phyloP scores from a whole-genome alignment of 306 rosid genomes.

The Malus orientalis region DNA sequence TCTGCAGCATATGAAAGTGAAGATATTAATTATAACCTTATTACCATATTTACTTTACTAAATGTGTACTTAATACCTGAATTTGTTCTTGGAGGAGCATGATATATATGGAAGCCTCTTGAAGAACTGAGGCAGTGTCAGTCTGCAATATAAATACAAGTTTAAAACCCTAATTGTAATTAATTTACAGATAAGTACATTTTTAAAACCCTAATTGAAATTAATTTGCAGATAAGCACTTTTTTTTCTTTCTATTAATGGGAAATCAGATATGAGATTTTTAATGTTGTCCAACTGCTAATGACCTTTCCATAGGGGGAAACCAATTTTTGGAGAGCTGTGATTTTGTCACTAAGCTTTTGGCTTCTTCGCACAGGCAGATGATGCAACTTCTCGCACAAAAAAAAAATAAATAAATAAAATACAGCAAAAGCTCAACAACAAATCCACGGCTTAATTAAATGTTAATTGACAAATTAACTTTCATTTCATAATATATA shows the following conservation, averaged over 20 bases:
- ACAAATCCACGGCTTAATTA: neutral
- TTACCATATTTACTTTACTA: neutral
- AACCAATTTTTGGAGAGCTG: conserved; percentile 67
- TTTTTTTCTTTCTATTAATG: neutral
- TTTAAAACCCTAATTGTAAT: neutral
- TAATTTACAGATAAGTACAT: neutral
- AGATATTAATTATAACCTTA: neutral
- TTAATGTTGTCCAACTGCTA: too few species aligned
- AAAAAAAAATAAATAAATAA: neutral
- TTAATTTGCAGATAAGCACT: neutral
- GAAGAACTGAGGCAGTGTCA: conserved; percentile 76
- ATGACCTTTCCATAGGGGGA: conserved; percentile 79
- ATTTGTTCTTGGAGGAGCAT: conserved; percentile 55
- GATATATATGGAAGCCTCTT: conserved; percentile 62
- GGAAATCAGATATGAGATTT: neutral
- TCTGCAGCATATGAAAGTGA: neutral
- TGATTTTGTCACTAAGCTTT: conserved; percentile 62
- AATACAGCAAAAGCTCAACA: neutral
- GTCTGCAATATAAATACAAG: conserved; percentile 36
- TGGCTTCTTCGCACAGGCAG: conserved; percentile 46
- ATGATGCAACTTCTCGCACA: conserved; percentile 14
- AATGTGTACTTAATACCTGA: conserved; percentile 30
- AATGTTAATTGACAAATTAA: neutral
- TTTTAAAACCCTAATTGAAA: neutral
- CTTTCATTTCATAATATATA: neutral